Conservation (phyloP, 2,329 filamentous ascomycete species). For the Penicillium thymicola region DNA sequence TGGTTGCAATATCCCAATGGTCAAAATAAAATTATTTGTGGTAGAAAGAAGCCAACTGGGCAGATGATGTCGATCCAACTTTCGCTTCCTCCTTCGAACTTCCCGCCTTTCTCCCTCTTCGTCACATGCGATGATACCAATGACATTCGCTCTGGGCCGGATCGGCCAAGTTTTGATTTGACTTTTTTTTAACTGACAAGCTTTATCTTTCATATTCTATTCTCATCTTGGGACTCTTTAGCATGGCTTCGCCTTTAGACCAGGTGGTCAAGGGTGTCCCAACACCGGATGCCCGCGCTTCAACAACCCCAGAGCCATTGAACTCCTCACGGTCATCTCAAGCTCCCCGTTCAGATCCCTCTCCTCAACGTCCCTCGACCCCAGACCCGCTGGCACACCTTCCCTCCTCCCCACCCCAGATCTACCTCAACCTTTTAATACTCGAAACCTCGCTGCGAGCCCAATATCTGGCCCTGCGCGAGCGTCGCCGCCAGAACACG, state of each 20-base stretch:
- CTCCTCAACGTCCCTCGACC: constrained; percentile 45
- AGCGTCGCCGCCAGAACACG: constrained; percentile 83
- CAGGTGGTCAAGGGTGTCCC: constrained; percentile 90
- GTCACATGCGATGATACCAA: constrained; percentile 21
- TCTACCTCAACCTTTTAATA: constrained; percentile 96
- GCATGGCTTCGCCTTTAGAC: constrained; percentile 68
- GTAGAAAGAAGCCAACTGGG: constrained; percentile 6
- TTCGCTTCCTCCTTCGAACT: constrained; percentile 2
- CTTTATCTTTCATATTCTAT: background rate
- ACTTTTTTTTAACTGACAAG: constrained; percentile 1
- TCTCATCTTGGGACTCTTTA: constrained; percentile 3
- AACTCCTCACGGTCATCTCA: constrained; percentile 7
- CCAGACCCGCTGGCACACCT: constrained; percentile 73
- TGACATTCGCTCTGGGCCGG: constrained; percentile 23
- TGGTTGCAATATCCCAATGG: background rate
- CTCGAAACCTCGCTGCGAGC: constrained; percentile 90
- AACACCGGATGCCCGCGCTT: constrained; percentile 44
- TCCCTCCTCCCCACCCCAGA: constrained; percentile 89
- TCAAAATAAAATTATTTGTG: background rate
- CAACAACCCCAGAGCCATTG: constrained; percentile 27
- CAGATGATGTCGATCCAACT: constrained; percentile 11
- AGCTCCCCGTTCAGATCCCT: constrained; percentile 34
- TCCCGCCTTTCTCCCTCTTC: constrained; percentile 11
- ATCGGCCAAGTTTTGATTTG: constrained; percentile 26
- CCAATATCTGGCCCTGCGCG: constrained; percentile 87